A percentile compares a stretch with the other conserved stretches of the same genome.
These are phyloP conservation scores for Pseudotsuga menziesii DNA, from an alignment of 75 land plant species.

Conservation along the genomic window DNA sequence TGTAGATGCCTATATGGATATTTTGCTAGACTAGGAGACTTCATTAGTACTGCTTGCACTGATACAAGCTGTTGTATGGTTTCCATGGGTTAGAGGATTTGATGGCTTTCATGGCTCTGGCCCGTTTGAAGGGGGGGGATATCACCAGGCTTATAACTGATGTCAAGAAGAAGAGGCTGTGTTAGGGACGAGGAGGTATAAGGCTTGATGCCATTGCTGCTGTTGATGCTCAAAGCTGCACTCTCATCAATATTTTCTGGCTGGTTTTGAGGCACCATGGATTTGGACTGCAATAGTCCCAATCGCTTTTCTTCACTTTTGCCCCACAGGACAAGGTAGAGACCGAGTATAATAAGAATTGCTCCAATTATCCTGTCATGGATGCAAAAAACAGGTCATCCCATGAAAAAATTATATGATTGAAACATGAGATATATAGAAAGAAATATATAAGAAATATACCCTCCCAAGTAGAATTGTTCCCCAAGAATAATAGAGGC, in stretches of 20 bases:
- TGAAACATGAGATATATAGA: not conserved
- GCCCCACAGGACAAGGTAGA: slow-evolving; percentile 77
- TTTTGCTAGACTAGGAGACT: not conserved
- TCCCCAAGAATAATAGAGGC: slow-evolving; percentile 71
- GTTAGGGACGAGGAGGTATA: not conserved
- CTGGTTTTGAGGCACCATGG: not conserved
- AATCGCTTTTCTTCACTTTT: slow-evolving; percentile 53
- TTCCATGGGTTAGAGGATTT: not conserved
- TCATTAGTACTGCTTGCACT: not conserved
- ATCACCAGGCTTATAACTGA: not conserved
- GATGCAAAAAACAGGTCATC: not conserved
- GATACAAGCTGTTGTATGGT: not conserved
- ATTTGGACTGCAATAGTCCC: not conserved
- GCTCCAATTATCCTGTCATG: slow-evolving; percentile 67
- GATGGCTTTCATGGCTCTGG: not conserved
- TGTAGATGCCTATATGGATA: not conserved
- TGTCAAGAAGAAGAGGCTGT: slow-evolving; percentile 8
- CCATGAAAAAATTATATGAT: not conserved
- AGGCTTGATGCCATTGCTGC: not conserved
- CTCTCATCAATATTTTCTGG: not conserved
- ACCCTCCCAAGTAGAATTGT: slow-evolving; percentile 91
- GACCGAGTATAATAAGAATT: slow-evolving; percentile 56
- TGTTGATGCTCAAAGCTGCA: not conserved
- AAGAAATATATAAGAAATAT: not conserved
- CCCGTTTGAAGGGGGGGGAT: not conserved